Evolutionary conservation across 1,139 yeast genomes (phyloP).

Genomic region (Blastobotrys arbuscula): DNA sequence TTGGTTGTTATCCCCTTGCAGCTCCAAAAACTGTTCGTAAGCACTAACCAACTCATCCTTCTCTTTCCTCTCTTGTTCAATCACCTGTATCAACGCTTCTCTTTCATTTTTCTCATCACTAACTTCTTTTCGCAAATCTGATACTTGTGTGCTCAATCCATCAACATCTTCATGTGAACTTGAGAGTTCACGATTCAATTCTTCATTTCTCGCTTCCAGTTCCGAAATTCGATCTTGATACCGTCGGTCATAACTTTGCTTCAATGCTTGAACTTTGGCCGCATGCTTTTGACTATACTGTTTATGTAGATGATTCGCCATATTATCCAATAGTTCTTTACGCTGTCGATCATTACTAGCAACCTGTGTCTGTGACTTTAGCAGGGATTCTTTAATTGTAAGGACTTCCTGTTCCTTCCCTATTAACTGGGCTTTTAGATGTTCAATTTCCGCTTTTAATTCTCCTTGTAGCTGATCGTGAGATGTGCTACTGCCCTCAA

Average conservation of each 20-base stretch:
- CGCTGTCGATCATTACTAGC: constrained; percentile 43
- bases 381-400: constrained; percentile 20
- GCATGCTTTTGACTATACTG: constrained; percentile 70
- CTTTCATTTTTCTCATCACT: background rate
- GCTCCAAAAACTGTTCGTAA: constrained; percentile 9
- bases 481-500: background rate
- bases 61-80: constrained; percentile 7
- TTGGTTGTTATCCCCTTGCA: background rate
- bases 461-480: constrained; percentile 1
- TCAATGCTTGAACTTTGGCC: constrained; percentile 51
- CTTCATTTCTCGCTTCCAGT: constrained; percentile 38
- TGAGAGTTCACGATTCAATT: constrained; percentile 4
- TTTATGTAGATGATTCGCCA: constrained; percentile 60
- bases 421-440: constrained; percentile 24
- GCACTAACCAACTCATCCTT: constrained; percentile 10
- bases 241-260: constrained; percentile 47
- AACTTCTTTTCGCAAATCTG: constrained; percentile 1
- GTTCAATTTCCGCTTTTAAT: constrained; percentile 22
- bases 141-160: constrained; percentile 4
- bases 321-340: constrained; percentile 43
- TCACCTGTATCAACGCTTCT: background rate
- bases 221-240: constrained; percentile 42
- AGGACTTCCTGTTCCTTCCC: constrained; percentile 29
- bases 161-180: constrained; percentile 1
- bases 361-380: constrained; percentile 19